Percentiles rank a stretch among this genome's conserved stretches.
phyloP scores from a whole-genome alignment of 352 stramenopile genomes.

The Phytophthora podocarpi region DNA sequence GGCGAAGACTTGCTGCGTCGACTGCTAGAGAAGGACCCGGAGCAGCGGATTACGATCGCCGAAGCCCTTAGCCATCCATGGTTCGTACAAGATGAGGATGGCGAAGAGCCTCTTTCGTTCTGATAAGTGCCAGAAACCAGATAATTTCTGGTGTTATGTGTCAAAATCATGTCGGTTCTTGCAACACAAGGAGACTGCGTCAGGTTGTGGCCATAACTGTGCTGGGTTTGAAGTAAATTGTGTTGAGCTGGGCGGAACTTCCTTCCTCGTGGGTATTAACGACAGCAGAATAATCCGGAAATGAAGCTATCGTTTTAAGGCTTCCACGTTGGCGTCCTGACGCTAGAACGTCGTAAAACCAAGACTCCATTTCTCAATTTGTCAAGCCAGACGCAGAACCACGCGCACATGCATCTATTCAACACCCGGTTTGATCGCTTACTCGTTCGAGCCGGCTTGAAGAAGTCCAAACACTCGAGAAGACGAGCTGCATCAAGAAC shows the following conservation, averaged over 20 bases:
- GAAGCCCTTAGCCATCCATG: constrained; percentile 67
- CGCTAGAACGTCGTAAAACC: too few species aligned
- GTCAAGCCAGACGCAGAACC: background rate
- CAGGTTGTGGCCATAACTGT: too few species aligned
- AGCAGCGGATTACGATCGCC: constrained; percentile 55
- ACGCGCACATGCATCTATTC: constrained; percentile 10
- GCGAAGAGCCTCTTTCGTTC: constrained; percentile 76
- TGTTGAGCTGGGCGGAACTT: too few species aligned
- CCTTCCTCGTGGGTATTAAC: too few species aligned
- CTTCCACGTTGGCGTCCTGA: too few species aligned
- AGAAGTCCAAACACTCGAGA: constrained; percentile 6
- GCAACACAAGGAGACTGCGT: too few species aligned
- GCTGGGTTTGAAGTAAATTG: too few species aligned
- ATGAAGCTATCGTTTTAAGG: too few species aligned
- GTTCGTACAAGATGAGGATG: constrained; percentile 44
- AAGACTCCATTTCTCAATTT: constrained; percentile 7
- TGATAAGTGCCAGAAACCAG: constrained; percentile 27
- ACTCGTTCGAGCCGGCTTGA: constrained; percentile 1
- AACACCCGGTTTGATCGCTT: constrained; percentile 8
- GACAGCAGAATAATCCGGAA: too few species aligned
- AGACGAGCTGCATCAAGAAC: background rate
- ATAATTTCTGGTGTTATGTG: constrained; percentile 3
- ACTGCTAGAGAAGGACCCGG: constrained; percentile 57
- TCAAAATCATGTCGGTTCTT: background rate
- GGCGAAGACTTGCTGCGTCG: constrained; percentile 55